These are phyloP conservation scores for Boletus fagicola DNA, from an alignment of 768 basidiomycete species.

Conservation along the genomic window DNA sequence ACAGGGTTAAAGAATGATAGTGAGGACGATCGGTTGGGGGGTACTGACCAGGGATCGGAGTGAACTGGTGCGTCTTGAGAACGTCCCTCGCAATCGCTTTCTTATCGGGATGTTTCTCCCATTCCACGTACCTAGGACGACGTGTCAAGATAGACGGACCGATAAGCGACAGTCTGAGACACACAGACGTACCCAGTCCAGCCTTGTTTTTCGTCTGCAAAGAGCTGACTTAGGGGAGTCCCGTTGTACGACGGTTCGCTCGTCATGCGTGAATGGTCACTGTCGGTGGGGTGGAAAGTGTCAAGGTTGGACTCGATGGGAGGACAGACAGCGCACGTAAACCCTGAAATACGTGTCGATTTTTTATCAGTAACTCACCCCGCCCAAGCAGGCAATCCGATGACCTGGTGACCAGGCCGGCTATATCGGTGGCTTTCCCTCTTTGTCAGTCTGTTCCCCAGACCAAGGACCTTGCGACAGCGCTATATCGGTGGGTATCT, in stretches of 20 bases:
- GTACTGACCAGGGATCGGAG: conserved; percentile 11
- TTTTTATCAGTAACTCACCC: background rate
- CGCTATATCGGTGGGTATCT: background rate
- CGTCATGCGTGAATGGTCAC: background rate
- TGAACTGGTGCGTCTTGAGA: conserved; percentile 13
- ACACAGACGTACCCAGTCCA: conserved; percentile 12
- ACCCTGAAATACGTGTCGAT: background rate
- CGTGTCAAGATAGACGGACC: background rate
- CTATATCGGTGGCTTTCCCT: background rate
- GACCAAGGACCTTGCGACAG: background rate
- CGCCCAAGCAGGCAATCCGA: background rate
- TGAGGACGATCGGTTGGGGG: background rate
- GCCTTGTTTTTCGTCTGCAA: conserved; percentile 15
- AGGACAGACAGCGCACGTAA: background rate
- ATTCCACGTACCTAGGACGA: conserved; percentile 13
- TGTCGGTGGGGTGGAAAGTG: background rate
- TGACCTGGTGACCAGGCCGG: background rate
- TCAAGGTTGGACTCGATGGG: background rate
- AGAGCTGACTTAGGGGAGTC: background rate
- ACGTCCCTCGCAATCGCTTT: conserved; percentile 10
- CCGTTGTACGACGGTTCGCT: conserved; percentile 2
- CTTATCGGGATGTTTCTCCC: conserved; percentile 16
- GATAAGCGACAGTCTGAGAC: no score
- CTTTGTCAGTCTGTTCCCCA: background rate
- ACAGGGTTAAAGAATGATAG: background rate